Conservation (phyloP, 768 basidiomycete species). For the Dictyophora rubrovolvata region DNA sequence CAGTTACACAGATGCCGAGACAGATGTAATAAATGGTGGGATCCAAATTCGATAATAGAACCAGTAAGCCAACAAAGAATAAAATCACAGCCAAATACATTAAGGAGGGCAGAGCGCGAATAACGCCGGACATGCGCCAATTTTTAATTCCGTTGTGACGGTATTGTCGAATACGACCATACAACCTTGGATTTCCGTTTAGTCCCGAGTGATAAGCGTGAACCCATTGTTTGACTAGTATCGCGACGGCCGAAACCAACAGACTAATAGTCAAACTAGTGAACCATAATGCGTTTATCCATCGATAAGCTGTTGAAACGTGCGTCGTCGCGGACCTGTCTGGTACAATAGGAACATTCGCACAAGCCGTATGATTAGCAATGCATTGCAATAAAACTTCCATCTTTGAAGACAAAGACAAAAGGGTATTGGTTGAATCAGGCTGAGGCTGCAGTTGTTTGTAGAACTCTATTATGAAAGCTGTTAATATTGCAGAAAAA, state of each 20-base stretch:
- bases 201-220: constrained; percentile 13
- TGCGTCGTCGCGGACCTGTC: not conserved
- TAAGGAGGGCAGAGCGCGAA: constrained; percentile 14
- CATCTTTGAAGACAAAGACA: constrained; percentile 19
- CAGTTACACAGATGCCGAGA: not conserved
- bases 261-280: constrained; percentile 17
- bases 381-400: not conserved
- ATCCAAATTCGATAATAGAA: constrained; percentile 12
- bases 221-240: constrained; percentile 22
- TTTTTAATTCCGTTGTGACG: constrained; percentile 13
- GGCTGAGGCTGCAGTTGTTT: constrained; percentile 20
- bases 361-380: constrained; percentile 2
- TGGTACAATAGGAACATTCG: not conserved
- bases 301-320: constrained; percentile 36
- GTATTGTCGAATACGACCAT: constrained; percentile 14
- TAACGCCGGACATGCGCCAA: constrained; percentile 16
- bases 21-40: not conserved
- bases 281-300: constrained; percentile 23
- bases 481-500: constrained; percentile 29
- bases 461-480: constrained; percentile 30
- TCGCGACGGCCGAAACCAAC: constrained; percentile 16
- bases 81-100: constrained; percentile 17
- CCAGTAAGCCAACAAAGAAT: constrained; percentile 17
- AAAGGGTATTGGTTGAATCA: constrained; percentile 20
- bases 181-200: not conserved